Conservation (phyloP, 2,329 filamentous ascomycete genomes). For the Paecilomyces formosus region DNA sequence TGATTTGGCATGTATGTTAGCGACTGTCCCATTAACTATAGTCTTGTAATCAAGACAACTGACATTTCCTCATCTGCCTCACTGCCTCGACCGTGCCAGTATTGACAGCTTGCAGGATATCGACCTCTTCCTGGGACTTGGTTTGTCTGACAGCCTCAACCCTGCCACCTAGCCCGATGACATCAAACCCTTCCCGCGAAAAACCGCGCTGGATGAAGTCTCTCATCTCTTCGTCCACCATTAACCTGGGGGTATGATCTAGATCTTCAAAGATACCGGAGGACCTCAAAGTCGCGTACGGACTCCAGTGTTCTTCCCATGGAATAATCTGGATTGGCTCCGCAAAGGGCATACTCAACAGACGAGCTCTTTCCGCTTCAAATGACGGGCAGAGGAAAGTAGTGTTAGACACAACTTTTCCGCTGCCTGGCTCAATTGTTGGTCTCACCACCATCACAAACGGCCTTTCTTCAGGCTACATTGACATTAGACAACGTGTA, state of each 20-base stretch:
- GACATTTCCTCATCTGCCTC: conserved; percentile 45
- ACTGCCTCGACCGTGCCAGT: conserved; percentile 57
- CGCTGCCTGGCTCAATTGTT: conserved; percentile 23
- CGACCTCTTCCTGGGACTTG: conserved; percentile 50
- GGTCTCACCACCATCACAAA: conserved; percentile 57
- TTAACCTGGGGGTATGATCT: conserved; percentile 35
- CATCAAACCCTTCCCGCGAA: conserved; percentile 46
- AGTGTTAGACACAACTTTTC: conserved; percentile 45
- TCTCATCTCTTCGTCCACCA: conserved; percentile 59
- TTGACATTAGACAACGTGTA: background rate
- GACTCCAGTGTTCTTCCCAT: conserved; percentile 61
- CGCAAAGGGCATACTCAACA: conserved; percentile 52
- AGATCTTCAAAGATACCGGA: conserved; percentile 32
- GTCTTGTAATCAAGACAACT: background rate
- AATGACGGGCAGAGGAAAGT: conserved; percentile 54
- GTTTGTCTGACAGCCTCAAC: conserved; percentile 54
- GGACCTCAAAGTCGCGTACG: conserved; percentile 48
- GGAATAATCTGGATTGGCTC: conserved; percentile 46
- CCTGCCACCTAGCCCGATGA: conserved; percentile 46
- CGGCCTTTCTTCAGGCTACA: conserved; percentile 53
- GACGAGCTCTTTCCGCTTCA: conserved; percentile 51
- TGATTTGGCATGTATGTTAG: conserved; percentile 12
- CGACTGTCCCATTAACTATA: background rate
- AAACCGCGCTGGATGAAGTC: conserved; percentile 57
- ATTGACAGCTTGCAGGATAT: conserved; percentile 54